phyloP scores from a whole-genome alignment of 495 filamentous ascomycete genomes.

The Daldinia childiae region DNA sequence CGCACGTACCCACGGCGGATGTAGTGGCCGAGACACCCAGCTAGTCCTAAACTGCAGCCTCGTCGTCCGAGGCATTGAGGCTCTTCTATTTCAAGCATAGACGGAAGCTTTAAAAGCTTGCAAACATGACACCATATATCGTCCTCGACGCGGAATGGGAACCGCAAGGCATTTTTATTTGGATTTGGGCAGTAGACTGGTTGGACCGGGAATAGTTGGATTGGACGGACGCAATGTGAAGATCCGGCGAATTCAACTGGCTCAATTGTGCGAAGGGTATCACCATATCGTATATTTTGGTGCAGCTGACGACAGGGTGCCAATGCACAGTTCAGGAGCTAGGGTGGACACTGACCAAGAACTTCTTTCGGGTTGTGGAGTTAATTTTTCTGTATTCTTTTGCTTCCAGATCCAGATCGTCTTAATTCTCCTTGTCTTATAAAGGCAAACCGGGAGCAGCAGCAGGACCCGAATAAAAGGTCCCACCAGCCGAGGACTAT shows the following conservation, averaged over 20 bases:
- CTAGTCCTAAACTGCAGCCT: constrained; percentile 25
- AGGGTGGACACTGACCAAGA: constrained; percentile 36
- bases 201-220: constrained; percentile 26
- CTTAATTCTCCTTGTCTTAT: constrained; percentile 14
- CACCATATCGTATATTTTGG: constrained; percentile 42
- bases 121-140: constrained; percentile 32
- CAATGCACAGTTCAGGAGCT: constrained; percentile 44
- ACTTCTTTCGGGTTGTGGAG: constrained; percentile 35
- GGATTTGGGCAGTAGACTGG: constrained; percentile 27
- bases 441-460: constrained; percentile 1
- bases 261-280: constrained; percentile 41
- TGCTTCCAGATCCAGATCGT: constrained; percentile 41
- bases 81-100: constrained; percentile 26
- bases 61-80: constrained; percentile 27
- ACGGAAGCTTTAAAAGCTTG: constrained; percentile 5
- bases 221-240: constrained; percentile 34
- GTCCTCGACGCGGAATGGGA: constrained; percentile 17
- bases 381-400: constrained; percentile 8
- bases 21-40: constrained; percentile 8
- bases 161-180: constrained; percentile 33
- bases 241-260: constrained; percentile 40
- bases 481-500: constrained; percentile 31
- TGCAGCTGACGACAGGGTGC: constrained; percentile 40
- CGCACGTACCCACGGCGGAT: constrained; percentile 6
- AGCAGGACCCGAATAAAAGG: constrained; percentile 10